Base-by-base conservation (phyloP, 192 early-diverging fungal species). In the Podila horticola region DNA sequence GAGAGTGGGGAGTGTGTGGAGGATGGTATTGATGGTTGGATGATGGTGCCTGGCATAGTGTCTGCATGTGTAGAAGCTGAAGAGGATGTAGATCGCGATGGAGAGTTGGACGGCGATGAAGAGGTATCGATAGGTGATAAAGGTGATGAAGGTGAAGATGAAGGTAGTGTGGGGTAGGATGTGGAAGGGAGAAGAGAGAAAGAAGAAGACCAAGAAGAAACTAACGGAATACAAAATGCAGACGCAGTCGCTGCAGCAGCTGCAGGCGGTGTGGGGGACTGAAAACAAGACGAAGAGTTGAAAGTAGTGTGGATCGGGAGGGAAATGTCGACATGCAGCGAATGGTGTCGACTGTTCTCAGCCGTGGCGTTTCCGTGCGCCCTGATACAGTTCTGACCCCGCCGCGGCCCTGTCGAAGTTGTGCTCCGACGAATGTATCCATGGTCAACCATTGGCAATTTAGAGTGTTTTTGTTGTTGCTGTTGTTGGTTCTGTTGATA, bases 271-370 rank as follows among this genome's bases (percentile, higher is more conserved):
- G 52, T n/a, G 52, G 24, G 7, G 24, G 24, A 26, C 10, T 3
- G 52, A 55, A 55, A 55, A 55, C n/a, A 55, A 55, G 24, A 55
- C 20, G 22, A 55, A 55, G 22, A 55, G 5, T n/a, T n/a, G n/a
- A 55, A 55, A 55, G 52, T 55, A 22, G 52, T 55, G 52, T 55
- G 52, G 52, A 55, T 55, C 8, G 52, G 20, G n/a, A 24, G 52
- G 52, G 52, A 55, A 55, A 55, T 55, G 52, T 55, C 52, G 52
- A 55, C 52, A 55, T 55, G 52, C n/a, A 24, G 52, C 9, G 52
- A 45, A 45, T 45, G 15, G 41, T 17, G 1, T 45, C 41, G 41
- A 45, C 41, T 45, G 13, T 45, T 45, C 41, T 45, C 41, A 45
- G 13, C 15, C 3, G 41, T 15, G 13, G 41, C 41, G 41, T 17